Evolutionary conservation across 352 stramenopile species (phyloP), one percentile per base, ranked within the genome.

Genomic region (Hyaloperonospora brassicae): DNA sequence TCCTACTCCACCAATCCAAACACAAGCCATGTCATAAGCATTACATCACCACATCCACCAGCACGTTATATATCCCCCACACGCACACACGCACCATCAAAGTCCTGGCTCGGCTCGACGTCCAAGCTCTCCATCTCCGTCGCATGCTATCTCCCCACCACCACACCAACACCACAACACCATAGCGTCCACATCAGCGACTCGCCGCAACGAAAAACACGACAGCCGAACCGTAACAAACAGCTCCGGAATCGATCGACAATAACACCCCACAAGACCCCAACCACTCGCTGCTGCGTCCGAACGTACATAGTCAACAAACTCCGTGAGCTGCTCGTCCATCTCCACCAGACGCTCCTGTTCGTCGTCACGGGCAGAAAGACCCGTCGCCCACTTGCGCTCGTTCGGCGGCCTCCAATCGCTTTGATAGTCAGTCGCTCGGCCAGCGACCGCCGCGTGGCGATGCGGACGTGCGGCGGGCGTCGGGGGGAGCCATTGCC

Each of bases 101-200:
- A 86, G 50, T 86, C 76, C 65, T 86, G 73, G 52, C 76, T 86
- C 23, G 67, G 66, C 11, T 69, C 68, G 36, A 84, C 83, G 14
- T 84, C 73, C 40, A 86, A 56, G 30, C 55, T 78, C 47, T 86
- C 76, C 59, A 86, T 77, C 53, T 86, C 76, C 8, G 57, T 69
- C 21, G 68, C 61, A 22, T 78, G 69, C 76, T 80, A 49, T 41
- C 14, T n/a, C 21, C 41, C 9, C 17, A 17, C 17, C 17, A 30
- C 13, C n/a, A n/a, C 38, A 44, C 11, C 13, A 25, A 25, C 24
- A 44, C 8, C 27, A 34, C 4, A 34, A 34, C 4, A 34, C 4
- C 4, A 34, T 9, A 34, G 27, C 27, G 8, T 34, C 4, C 27
- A 4, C 27, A 34, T 34, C 8, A 34, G 27, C 27, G 4, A 34